Evolutionary conservation across 2,329 filamentous ascomycete species (phyloP), one percentile per base, ranked within the genome.

Genomic region (Neofusicoccum laricinum): DNA sequence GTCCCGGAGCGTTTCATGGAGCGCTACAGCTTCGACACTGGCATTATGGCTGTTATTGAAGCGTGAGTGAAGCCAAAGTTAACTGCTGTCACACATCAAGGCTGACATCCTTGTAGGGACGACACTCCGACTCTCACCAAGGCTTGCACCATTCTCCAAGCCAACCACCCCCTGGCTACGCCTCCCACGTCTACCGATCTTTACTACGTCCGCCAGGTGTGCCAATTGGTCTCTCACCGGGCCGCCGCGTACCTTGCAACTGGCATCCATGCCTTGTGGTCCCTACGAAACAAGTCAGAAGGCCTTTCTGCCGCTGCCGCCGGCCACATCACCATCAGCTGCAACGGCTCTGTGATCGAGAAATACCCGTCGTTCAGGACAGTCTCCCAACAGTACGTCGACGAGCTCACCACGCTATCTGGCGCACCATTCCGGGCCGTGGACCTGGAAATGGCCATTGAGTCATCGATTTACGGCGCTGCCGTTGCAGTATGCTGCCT

Each of bases 291-390:
- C 43, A 77, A 80, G 15, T 77, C 78, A 8, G 84, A 87, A 68
- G 79, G 75, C 12, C 62, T 80, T 12, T 69, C 72, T 5, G 73
- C 76, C 19, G 68, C 65, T 36, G 64, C 68, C 3, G 73, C 73
- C 7, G 77, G 73, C 21, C 74, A 72, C 65, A 74, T 81, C 61
- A 79, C 79, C 45, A 80, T 94, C n/a, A 89, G 89, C 3, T 93
- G 89, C 76, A 93, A 92, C 71, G 91, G 91, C 49, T 90, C 88
- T 32, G 90, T 94, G 57, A 88, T 93, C 59, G 90, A 93, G 76
- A 88, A 89, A 69, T 94, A 93, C 71, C 90, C 91, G 0, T 79
- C 81, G 7, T 94, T 92, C 74, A 80, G 84, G 21, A 76, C 75
- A 36, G 81, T 79, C 46, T 88, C 88, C 70, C 90, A 93, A 73